Conservation (phyloP, 2,329 filamentous ascomycete species). For the Colletotrichum sp. region DNA sequence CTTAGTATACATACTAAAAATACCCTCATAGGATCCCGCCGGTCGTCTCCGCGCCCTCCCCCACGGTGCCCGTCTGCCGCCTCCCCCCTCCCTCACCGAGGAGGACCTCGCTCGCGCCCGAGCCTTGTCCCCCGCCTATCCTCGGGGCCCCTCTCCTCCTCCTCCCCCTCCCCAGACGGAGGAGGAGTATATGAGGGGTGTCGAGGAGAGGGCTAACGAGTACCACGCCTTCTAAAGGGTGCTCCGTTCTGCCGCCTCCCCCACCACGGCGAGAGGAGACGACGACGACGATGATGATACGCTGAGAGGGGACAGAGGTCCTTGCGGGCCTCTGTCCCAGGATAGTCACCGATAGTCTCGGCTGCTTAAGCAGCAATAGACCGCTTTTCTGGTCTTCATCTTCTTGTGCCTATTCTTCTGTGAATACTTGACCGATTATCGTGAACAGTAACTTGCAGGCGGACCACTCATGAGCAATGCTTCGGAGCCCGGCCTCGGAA, state of each 20-base stretch:
- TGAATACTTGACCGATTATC: not conserved
- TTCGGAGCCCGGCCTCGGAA: no score
- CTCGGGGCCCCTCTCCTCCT: constrained; percentile 4
- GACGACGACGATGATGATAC: not conserved
- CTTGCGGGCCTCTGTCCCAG: not conserved
- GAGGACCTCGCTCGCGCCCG: not conserved
- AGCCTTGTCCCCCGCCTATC: not conserved
- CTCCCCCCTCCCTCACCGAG: constrained; percentile 5
- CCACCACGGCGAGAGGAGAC: not conserved
- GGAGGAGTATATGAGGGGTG: not conserved
- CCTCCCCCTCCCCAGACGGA: not conserved
- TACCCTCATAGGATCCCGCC: not conserved
- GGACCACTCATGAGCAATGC: not conserved
- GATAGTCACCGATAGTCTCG: not conserved
- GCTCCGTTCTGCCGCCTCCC: not conserved
- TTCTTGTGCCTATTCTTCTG: not conserved
- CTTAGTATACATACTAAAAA: no score
- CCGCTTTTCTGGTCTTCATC: not conserved
- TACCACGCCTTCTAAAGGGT: not conserved
- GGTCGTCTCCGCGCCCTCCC: constrained; percentile 12
- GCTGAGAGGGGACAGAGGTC: not conserved
- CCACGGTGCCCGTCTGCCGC: not conserved
- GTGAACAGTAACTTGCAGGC: not conserved
- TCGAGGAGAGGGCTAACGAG: not conserved
- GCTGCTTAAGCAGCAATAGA: not conserved